Percentiles rank a stretch among this genome's conserved stretches.
These are phyloP conservation scores for Yamadazyma mexicana DNA, from an alignment of 1,139 yeast species.

Conservation along the genomic window DNA sequence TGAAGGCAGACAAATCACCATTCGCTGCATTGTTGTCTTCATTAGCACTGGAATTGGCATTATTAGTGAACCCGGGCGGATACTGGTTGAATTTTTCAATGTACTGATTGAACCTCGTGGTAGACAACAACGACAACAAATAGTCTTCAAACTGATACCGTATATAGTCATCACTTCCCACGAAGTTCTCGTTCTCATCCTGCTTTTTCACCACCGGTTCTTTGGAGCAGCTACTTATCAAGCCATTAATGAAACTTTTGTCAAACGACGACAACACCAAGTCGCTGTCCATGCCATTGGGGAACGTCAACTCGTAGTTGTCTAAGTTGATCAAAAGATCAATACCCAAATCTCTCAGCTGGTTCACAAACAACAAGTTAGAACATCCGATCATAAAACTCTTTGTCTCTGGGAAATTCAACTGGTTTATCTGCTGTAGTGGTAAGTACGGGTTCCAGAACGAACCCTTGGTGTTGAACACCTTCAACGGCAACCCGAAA, in stretches of 20 bases:
- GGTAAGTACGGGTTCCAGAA: conserved; percentile 93
- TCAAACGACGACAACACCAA: conserved; percentile 64
- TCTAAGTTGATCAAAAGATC: conserved; percentile 43
- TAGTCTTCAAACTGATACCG: conserved; percentile 90
- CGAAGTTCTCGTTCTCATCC: conserved; percentile 23
- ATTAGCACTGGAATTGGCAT: conserved; percentile 7
- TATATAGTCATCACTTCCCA: conserved; percentile 88
- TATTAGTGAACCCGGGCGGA: conserved; percentile 42
- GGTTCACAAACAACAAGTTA: conserved; percentile 74
- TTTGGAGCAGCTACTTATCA: conserved; percentile 17
- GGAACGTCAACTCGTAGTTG: conserved; percentile 42
- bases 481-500: conserved; percentile 84
- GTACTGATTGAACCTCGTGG: conserved; percentile 69
- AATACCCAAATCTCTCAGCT: conserved; percentile 55
- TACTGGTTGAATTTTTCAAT: conserved; percentile 39
- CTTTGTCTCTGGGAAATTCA: conserved; percentile 55
- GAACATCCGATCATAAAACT: conserved; percentile 87
- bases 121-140: conserved; percentile 69
- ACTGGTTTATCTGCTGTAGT: conserved; percentile 80
- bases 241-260: conserved; percentile 64
- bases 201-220: conserved; percentile 16
- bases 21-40: conserved; percentile 22
- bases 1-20: conserved; percentile 45
- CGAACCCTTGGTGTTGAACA: conserved; percentile 80
- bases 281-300: conserved; percentile 36